Percentiles rank a stretch among this genome's conserved stretches.
phyloP scores from a whole-genome alignment of 768 basidiomycete genomes.

The Pleurotus tuoliensis region DNA sequence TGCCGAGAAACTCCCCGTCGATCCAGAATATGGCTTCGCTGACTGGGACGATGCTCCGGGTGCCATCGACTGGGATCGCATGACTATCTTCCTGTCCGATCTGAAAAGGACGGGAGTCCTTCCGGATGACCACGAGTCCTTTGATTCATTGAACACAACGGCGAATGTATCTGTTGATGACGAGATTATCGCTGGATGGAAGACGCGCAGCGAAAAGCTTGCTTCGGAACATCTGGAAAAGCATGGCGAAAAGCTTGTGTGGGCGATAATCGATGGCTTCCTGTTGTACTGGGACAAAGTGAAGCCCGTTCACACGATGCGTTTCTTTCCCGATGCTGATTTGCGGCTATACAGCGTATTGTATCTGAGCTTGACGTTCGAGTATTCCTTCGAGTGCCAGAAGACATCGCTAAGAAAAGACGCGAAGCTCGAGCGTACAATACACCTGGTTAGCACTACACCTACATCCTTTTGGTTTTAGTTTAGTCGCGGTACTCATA shows the following conservation, averaged over 20 bases:
- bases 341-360: not conserved
- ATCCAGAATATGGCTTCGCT: not conserved
- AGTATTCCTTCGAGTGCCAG: not conserved
- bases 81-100: not conserved
- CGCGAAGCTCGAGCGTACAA: not conserved
- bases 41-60: not conserved
- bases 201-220: not conserved
- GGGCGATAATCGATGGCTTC: not conserved
- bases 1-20: not conserved
- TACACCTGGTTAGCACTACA: not conserved
- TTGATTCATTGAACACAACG: not conserved
- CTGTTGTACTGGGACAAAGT: constrained; percentile 4
- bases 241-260: not conserved
- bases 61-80: not conserved
- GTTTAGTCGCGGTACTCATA: not conserved
- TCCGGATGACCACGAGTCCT: not conserved
- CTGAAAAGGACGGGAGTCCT: not conserved
- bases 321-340: too few relatives aligned
- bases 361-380: not conserved
- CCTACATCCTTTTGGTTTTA: not conserved
- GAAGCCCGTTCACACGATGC: not conserved
- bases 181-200: not conserved
- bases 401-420: not conserved
- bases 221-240: not conserved
- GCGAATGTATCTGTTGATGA: not conserved